Evolutionary conservation across 176 grass and related monocot genomes (phyloP), one percentile per base, ranked within the genome.

Genomic region (Cenchrus fungigraminus): DNA sequence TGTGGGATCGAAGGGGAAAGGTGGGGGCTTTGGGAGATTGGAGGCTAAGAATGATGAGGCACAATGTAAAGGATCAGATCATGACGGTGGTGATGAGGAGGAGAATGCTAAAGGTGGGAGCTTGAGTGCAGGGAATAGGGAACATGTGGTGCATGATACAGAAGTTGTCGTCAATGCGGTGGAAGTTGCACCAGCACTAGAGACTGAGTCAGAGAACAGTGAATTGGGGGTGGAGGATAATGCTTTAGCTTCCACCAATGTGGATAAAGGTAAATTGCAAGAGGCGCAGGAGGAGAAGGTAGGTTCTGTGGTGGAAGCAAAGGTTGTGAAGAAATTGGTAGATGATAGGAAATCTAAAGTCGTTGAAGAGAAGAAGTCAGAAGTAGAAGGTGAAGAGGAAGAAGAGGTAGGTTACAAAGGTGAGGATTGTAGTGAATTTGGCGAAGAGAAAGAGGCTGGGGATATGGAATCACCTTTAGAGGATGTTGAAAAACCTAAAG

Each of bases 1-100:
- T 51, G 75, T 42, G 62, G 45, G 69, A 84, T 87, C 80, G 64
- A 80, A 84, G 69, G 81, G 62, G 55, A 56, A 87, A 63, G 69
- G 1, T 53, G 53, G 19, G 44, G 19, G 2, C 9, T 17, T n/a
- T 34, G 12, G 16, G 20, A 45, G 20, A 69, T 17, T n/a, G 16
- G 68, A 80, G 73, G 56, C 9, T 34, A 32, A 65, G 72, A 78
- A 73, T 49, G 65, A 66, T 44, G 14, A 17, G 66, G 73, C 25
- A 42, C 6, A 19, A 58, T 57, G 43, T 60, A 58, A 44, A 11
- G 46, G 29, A 14, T 50, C 51, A 57, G 47, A 12, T 1, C 4
- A 20, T 5, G 65, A 46, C 1, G 9, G 44, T 6, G 65, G 34
- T 4, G 9, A 9, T 9, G 50, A 16, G 9, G 79, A 16, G 9